phyloP scores from a whole-genome alignment of 2,329 filamentous ascomycete genomes.

The Epichloe elymi region DNA sequence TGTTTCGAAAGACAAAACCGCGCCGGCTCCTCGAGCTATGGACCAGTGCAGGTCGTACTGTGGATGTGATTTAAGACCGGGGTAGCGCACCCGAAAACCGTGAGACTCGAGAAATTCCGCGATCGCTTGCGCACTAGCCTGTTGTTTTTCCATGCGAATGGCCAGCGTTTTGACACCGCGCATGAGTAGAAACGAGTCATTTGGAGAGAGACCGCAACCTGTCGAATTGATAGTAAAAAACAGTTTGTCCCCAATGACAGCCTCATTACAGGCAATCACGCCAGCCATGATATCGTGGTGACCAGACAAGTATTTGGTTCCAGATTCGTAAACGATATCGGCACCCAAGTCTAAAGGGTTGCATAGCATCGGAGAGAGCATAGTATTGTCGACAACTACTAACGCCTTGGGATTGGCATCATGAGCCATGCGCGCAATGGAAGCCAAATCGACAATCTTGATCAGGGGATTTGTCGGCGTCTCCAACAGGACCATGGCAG shows the following conservation, averaged over 20 bases:
- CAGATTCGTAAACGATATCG: constrained; percentile 93
- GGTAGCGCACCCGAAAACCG: constrained; percentile 92
- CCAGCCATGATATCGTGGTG: constrained; percentile 99
- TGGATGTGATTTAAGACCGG: constrained; percentile 84
- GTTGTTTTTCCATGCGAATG: constrained; percentile 98
- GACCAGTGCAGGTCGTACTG: constrained; percentile 95
- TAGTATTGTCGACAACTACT: constrained; percentile 94
- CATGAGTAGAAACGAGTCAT: constrained; percentile 92
- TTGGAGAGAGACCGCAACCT: constrained; percentile 84
- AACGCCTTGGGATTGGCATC: constrained; percentile 64
- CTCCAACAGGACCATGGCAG: constrained; percentile 89
- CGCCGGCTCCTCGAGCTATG: constrained; percentile 86
- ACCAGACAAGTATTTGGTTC: constrained; percentile 93
- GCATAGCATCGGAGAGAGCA: constrained; percentile 89
- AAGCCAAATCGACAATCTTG: constrained; percentile 87
- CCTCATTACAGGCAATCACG: constrained; percentile 82
- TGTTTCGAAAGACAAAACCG: constrained; percentile 92
- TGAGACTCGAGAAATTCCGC: constrained; percentile 82
- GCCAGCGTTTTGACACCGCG: constrained; percentile 92
- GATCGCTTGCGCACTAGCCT: constrained; percentile 79
- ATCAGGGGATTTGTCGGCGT: constrained; percentile 96
- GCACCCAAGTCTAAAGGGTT: constrained; percentile 91
- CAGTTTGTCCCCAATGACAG: constrained; percentile 69
- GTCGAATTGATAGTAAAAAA: constrained; percentile 98
- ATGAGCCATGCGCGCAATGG: constrained; percentile 66